Conservation (phyloP, 2,329 filamentous ascomycete species). For the Neofusicoccum sp. region DNA sequence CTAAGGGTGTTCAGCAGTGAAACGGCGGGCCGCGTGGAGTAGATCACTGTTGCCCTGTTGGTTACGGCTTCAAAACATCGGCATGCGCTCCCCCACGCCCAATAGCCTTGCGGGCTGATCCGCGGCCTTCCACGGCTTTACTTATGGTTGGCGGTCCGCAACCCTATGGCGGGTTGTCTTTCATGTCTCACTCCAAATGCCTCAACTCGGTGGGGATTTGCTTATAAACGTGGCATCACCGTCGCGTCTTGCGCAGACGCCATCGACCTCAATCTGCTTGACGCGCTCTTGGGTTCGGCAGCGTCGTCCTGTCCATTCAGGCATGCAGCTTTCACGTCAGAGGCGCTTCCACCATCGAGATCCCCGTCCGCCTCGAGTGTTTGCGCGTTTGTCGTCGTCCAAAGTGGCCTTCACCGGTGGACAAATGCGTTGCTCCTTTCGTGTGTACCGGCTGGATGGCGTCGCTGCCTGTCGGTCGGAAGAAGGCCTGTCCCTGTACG, state of each 20-base stretch:
- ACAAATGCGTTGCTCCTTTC: neutral
- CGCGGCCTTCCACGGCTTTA: neutral
- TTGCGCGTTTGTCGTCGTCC: neutral
- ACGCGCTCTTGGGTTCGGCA: neutral
- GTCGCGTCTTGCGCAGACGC: neutral
- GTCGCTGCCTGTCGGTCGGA: neutral
- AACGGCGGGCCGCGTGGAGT: neutral
- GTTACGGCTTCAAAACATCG: neutral
- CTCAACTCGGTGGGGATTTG: neutral
- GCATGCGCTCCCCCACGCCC: neutral
- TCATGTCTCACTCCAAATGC: slow-evolving; percentile 1
- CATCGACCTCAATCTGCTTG: neutral
- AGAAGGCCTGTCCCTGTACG: neutral
- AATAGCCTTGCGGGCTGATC: neutral
- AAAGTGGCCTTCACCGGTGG: neutral
- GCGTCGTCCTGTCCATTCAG: neutral
- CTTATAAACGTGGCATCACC: neutral
- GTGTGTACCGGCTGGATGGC: neutral
- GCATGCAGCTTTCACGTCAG: neutral
- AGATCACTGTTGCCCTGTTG: neutral
- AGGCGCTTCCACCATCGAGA: neutral
- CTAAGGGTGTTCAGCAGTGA: neutral
- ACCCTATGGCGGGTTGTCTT: neutral
- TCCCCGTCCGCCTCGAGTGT: neutral
- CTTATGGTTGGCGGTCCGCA: neutral